These are phyloP conservation scores for Paramecium sonneborni DNA, from an alignment of 73 alveolate species.

Conservation along the genomic window DNA sequence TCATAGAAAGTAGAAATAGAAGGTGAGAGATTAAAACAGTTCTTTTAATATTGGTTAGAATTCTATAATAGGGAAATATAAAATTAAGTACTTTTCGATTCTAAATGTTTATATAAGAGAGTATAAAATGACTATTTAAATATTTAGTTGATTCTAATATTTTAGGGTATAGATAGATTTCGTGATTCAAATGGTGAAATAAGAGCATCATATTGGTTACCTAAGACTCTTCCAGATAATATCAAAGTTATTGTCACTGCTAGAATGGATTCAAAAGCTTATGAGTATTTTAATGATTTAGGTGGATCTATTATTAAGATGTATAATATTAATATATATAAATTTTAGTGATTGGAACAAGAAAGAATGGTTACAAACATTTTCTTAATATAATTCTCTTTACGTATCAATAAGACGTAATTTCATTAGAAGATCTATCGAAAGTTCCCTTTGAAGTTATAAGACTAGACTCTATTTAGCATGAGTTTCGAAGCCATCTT, in stretches of 20 bases:
- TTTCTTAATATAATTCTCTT: neutral
- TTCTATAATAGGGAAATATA: neutral
- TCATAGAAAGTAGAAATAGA: conserved; percentile 12
- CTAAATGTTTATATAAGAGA: neutral
- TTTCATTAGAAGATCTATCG: neutral
- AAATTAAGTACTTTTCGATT: neutral
- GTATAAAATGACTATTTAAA: neutral
- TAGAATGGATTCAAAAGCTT: neutral
- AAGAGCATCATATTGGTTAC: conserved; percentile 20
- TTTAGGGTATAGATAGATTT: conserved; percentile 6
- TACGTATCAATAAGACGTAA: neutral
- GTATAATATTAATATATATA: neutral
- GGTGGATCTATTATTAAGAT: neutral
- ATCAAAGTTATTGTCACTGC: neutral
- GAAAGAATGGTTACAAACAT: neutral
- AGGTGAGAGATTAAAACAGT: conserved; percentile 38
- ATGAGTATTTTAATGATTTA: neutral
- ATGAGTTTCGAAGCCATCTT: neutral
- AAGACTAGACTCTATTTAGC: neutral
- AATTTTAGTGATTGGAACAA: neutral
- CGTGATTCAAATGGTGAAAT: conserved; percentile 42
- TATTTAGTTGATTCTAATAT: neutral
- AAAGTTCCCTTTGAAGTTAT: neutral
- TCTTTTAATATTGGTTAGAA: conserved; percentile 31
- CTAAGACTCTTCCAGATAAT: neutral